phyloP scores from a whole-genome alignment of 257 asterid species.

The Gentiana macrophylla region DNA sequence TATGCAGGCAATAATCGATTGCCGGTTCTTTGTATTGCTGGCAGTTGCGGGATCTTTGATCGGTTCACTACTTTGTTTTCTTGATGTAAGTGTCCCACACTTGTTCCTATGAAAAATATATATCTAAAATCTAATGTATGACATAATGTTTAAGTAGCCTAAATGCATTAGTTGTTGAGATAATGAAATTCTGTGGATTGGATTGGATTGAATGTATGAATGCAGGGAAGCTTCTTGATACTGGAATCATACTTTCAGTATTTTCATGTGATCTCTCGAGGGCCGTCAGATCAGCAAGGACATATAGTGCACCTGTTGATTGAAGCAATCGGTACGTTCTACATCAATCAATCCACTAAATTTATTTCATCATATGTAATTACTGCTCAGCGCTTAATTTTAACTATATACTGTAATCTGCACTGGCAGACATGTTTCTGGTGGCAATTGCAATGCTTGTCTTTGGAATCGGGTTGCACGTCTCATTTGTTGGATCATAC shows the following conservation, averaged over 20 bases:
- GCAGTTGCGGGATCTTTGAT: conserved; percentile 76
- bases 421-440: conserved; percentile 60
- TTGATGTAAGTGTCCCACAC: conserved; percentile 35
- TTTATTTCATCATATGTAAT: neutral
- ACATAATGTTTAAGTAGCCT: neutral
- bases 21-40: conserved; percentile 70
- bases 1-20: conserved; percentile 63
- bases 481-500: conserved; percentile 53
- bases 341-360: neutral
- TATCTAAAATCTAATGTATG: neutral
- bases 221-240: conserved; percentile 59
- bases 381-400: no score
- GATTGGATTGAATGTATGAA: no score
- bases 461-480: conserved; percentile 57
- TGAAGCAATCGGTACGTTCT: conserved; percentile 58
- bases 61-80: conserved; percentile 54
- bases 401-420: neutral
- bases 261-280: conserved; percentile 36
- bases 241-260: conserved; percentile 47
- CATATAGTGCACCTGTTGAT: conserved; percentile 46
- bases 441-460: conserved; percentile 75
- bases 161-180: neutral
- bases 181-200: neutral
- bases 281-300: conserved; percentile 22
- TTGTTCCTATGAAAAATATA: neutral